A percentile compares a stretch with the other conserved stretches of the same genome.
Conservation (phyloP, 371 early-diverging fungal genomes). For the Mortierella sp. region DNA sequence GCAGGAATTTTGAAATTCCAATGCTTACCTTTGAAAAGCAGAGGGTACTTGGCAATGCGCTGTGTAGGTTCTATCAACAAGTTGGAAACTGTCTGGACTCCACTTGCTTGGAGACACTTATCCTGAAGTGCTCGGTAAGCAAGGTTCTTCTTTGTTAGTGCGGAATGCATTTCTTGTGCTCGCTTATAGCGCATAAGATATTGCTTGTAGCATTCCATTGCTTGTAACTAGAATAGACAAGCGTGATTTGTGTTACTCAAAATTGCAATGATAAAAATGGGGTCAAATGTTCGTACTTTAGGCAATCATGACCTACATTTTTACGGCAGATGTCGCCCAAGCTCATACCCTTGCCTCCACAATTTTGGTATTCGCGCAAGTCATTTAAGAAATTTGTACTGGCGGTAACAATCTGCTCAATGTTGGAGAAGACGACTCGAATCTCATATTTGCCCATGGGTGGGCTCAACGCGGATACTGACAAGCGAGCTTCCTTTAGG, state of each 20-base stretch:
- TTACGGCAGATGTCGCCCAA: slow-evolving; percentile 42
- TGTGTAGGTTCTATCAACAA: slow-evolving; percentile 48
- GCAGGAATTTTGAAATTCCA: too few species aligned
- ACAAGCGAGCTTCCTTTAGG: slow-evolving; percentile 19
- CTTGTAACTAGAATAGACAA: slow-evolving; percentile 17
- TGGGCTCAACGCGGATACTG: slow-evolving; percentile 7
- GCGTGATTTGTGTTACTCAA: not conserved
- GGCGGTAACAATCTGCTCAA: slow-evolving; percentile 31
- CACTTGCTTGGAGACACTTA: slow-evolving; percentile 20
- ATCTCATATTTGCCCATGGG: slow-evolving; percentile 44
- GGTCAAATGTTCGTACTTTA: not conserved
- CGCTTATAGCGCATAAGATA: slow-evolving; percentile 34
- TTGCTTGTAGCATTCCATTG: slow-evolving; percentile 39
- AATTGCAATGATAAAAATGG: not conserved
- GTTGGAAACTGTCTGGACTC: slow-evolving; percentile 24
- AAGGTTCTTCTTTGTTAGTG: slow-evolving; percentile 14
- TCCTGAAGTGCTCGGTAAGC: slow-evolving; percentile 25
- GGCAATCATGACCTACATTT: slow-evolving; percentile 25
- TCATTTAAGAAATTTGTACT: slow-evolving; percentile 38
- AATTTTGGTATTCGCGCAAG: slow-evolving; percentile 26
- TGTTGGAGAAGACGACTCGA: slow-evolving; percentile 41
- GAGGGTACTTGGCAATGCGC: slow-evolving; percentile 49
- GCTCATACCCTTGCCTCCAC: not conserved
- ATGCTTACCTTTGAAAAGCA: slow-evolving; percentile 54
- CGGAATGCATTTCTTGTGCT: slow-evolving; percentile 22